phyloP scores from a whole-genome alignment of 2,329 filamentous ascomycete genomes.

The Metarhizium guizhouense region DNA sequence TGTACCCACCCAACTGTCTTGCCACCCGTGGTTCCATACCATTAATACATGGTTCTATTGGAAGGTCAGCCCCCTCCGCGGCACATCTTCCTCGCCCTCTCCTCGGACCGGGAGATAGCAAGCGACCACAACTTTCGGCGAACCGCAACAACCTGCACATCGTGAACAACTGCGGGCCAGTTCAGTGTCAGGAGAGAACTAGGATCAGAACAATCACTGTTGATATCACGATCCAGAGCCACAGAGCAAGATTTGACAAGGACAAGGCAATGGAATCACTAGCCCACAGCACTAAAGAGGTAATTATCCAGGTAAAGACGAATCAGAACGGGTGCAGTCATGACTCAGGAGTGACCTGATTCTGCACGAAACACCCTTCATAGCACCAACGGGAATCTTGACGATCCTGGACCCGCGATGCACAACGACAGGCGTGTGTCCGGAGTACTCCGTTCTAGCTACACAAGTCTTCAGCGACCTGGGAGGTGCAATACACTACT shows the following conservation, averaged over 20 bases:
- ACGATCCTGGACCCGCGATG: not conserved
- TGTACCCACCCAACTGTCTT: not conserved
- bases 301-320: not conserved
- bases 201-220: not conserved
- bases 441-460: not conserved
- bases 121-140: not conserved
- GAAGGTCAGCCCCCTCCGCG: not conserved
- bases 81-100: no score
- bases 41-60: not conserved
- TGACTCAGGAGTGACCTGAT: slow-evolving; percentile 5
- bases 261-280: not conserved
- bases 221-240: not conserved
- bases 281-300: not conserved
- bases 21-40: not conserved
- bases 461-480: not conserved
- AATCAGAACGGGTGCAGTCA: not conserved
- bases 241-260: not conserved
- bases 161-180: not conserved
- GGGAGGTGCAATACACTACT: not conserved
- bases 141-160: not conserved
- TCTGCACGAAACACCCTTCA: not conserved
- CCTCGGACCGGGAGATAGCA: not conserved
- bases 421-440: not conserved
- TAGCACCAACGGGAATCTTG: not conserved
- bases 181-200: not conserved